phyloP scores from a whole-genome alignment of 1,139 yeast species.

The Saccharomyces hybrid region DNA sequence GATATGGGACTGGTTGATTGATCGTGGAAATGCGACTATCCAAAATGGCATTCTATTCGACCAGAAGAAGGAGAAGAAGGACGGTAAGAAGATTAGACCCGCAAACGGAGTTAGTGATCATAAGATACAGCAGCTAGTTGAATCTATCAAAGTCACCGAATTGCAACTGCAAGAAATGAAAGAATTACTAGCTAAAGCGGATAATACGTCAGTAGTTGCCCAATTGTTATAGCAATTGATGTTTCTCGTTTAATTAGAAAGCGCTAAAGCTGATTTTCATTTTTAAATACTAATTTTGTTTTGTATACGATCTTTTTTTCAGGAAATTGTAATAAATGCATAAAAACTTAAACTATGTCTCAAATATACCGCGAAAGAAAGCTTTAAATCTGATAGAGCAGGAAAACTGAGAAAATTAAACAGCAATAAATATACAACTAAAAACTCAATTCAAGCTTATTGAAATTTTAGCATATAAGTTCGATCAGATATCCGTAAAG shows the following conservation, averaged over 20 bases:
- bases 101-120: constrained; percentile 13
- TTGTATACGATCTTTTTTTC: not conserved
- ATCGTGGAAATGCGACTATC: constrained; percentile 36
- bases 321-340: not conserved
- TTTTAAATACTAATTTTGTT: not conserved
- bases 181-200: constrained; percentile 10
- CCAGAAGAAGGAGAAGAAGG: constrained; percentile 6
- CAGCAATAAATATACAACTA: not conserved
- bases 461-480: not conserved
- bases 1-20: constrained; percentile 78
- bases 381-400: not conserved
- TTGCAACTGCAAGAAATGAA: constrained; percentile 40
- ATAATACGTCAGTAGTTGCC: not conserved
- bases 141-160: constrained; percentile 50
- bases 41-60: constrained; percentile 11
- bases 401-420: not conserved
- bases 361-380: no score
- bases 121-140: constrained; percentile 44
- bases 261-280: no score
- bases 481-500: not conserved
- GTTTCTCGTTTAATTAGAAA: not conserved
- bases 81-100: constrained; percentile 1
- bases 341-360: no score
- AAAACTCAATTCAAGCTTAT: not conserved
- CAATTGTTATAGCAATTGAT: not conserved